Base-by-base conservation (phyloP, 2,329 filamentous ascomycete genomes). In the Scedosporium minutisporum region DNA sequence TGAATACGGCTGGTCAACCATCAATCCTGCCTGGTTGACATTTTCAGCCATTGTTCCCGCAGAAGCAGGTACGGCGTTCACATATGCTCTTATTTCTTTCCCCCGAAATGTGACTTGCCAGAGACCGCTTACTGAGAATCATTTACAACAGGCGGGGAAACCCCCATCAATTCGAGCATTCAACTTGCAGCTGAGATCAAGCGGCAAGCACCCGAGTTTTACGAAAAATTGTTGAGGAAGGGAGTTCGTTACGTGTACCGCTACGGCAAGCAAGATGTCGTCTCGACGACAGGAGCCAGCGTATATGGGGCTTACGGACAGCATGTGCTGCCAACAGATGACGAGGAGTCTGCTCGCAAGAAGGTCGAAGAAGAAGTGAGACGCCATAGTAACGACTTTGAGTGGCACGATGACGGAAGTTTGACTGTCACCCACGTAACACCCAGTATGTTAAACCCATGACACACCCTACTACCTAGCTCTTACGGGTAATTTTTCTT, bases 1-100 rank as follows among this genome's bases (percentile, higher is more conserved):
- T 38, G 73, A 75, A 63, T 75, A 75, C 38, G 73, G 73, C 1
- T 74, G 72, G 72, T 74, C 72, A 2, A 74, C 69, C 0, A 71
- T 75, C 61, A 71, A 75, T 55, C 73, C 73, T 2, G 68, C 71
- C 2, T 76, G 72, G 73, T 23, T 75, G 4, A 72, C 70, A 0
- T 75, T 75, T 62, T 69, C 65, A 10, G 68, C 68, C 4, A 55
- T 73, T 25, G 51, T 64, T 1, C 46, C 64, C 27, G 27, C 27
- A 29, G 27, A 29, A 29, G 27, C 27, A 29, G 27, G 27, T 29
- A 29, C 4, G 27, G 27, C 27, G 27, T 29, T 29, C 27, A 29
- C 4, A 29, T 29, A 29, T 29, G 27, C 27, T 29, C 27, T 29
- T 29, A 29, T 29, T 29, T 29, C 3, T 29, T 6, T 6, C 27